Percentiles rank a stretch among this genome's conserved stretches.
phyloP scores from a whole-genome alignment of 2,329 filamentous ascomycete genomes.

The Emericellopsis atlantica region DNA sequence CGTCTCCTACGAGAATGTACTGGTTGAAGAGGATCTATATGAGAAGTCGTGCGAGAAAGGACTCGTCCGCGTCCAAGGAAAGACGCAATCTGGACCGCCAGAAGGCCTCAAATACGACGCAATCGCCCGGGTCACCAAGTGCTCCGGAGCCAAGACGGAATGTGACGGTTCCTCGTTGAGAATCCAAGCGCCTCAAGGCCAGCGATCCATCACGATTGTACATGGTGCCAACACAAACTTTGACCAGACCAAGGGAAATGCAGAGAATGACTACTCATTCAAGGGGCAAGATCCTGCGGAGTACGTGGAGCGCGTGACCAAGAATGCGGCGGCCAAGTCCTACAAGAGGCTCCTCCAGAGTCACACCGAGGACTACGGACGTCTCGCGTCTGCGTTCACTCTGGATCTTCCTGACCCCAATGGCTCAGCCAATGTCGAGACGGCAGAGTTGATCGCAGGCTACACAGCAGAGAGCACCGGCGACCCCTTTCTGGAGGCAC shows the following conservation, averaged over 20 bases:
- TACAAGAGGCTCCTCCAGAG: constrained; percentile 15
- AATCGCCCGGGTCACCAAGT: constrained; percentile 14
- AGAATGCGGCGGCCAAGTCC: constrained; percentile 17
- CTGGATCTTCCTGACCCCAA: constrained; percentile 30
- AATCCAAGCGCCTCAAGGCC: constrained; percentile 10
- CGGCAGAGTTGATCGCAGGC: constrained; percentile 21
- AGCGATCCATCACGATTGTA: constrained; percentile 21
- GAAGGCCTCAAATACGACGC: constrained; percentile 31
- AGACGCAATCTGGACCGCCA: constrained; percentile 24
- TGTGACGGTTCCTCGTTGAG: constrained; percentile 12
- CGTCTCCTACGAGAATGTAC: constrained; percentile 27
- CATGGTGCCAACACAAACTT: constrained; percentile 34
- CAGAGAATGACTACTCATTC: constrained; percentile 29
- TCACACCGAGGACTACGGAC: constrained; percentile 27
- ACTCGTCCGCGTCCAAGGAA: constrained; percentile 16
- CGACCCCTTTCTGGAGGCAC: constrained; percentile 37
- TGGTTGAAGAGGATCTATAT: constrained; percentile 14
- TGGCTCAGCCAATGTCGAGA: constrained; percentile 24
- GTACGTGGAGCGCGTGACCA: constrained; percentile 19
- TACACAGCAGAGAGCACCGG: constrained; percentile 18
- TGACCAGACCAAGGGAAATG: constrained; percentile 33
- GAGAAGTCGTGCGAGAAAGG: constrained; percentile 17
- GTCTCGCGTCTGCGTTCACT: constrained; percentile 23
- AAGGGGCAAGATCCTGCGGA: constrained; percentile 29
- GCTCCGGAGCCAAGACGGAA: constrained; percentile 2